Evolutionary conservation across 1,284 basidiomycete genomes (phyloP), one percentile per base, ranked within the genome.

Genomic region (Cutaneotrichosporon mucoides): DNA sequence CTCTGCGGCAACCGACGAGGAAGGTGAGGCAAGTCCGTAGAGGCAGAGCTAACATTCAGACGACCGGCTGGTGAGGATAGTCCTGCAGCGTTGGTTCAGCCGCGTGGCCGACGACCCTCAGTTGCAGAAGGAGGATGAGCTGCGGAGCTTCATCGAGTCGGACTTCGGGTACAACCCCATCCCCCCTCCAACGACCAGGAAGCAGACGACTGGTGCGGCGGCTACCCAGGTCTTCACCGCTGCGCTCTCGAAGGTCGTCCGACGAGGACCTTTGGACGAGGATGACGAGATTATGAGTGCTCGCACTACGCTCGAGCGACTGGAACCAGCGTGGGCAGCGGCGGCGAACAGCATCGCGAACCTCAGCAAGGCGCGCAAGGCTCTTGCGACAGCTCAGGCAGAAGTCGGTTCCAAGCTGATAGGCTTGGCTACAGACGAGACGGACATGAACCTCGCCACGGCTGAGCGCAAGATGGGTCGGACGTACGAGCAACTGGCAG

Each of bases 1-100:
- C 0, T 94, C 92, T 2, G 93, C 93, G 1, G 88, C 90, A 24
- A 93, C 90, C 12, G 92, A 96, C 73, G 93, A 96, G 79, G 94
- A 97, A 78, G 91, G 80, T 81, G 45, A 16, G 75, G 62, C 1
- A 15, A 0, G 24, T 24, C 24, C 3, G 24, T 24, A 24, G 24
- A 24, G 24, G 24, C 3, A 24, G 3, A 2, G 24, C 24, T 24
- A 24, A 24, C 24, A 24, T 24, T 24, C 24, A 81, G 83, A 97
- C 76, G 93, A 97, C 75, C 83, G 94, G 37, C 82, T 97, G 2
- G 90, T 97, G 42, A 88, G 88, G 71, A 88, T 93, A 63, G 90
- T 92, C 83, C 82, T 96, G 33, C 94, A 96, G 78, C 82, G 90
- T 61, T 97, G 93, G 92, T 84, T 95, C 60, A 86, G 88, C 6